phyloP scores from a whole-genome alignment of 306 rosid species.

The Prunus kanzakura region DNA sequence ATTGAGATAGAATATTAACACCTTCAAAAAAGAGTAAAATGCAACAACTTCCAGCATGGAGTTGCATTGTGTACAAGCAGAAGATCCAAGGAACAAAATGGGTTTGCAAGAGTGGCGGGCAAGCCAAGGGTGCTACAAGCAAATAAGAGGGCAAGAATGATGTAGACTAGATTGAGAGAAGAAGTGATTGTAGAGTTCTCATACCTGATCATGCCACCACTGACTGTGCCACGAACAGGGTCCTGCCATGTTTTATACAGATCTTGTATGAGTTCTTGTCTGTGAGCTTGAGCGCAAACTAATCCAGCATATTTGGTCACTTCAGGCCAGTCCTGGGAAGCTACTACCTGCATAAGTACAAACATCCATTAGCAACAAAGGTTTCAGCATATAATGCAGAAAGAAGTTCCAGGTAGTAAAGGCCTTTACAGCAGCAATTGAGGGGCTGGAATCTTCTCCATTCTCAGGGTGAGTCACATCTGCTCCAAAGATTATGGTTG shows the following conservation, averaged over 20 bases:
- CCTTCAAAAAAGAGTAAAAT: background rate
- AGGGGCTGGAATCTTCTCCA: conserved; percentile 92
- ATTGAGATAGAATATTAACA: background rate
- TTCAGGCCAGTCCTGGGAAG: conserved; percentile 98
- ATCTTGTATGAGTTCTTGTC: conserved; percentile 93
- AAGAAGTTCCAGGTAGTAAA: conserved; percentile 2
- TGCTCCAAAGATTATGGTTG: conserved; percentile 91
- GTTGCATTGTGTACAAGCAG: background rate
- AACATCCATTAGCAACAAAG: conserved; percentile 28
- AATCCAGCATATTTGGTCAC: conserved; percentile 92
- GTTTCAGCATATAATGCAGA: background rate
- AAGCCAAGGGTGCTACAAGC: background rate
- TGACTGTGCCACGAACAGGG: conserved; percentile 82
- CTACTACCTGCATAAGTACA: conserved; percentile 67
- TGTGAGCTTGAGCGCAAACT: conserved; percentile 92
- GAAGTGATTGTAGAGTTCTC: background rate
- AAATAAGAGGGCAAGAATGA: background rate
- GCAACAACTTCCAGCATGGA: background rate
- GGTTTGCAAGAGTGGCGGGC: background rate
- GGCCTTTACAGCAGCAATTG: conserved; percentile 78
- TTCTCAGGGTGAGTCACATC: conserved; percentile 96
- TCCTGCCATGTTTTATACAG: conserved; percentile 93
- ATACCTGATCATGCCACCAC: conserved; percentile 94
- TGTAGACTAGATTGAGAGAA: background rate
- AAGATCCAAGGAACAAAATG: background rate